phyloP scores from a whole-genome alignment of 768 basidiomycete species.

The Ephemerocybe angulata region DNA sequence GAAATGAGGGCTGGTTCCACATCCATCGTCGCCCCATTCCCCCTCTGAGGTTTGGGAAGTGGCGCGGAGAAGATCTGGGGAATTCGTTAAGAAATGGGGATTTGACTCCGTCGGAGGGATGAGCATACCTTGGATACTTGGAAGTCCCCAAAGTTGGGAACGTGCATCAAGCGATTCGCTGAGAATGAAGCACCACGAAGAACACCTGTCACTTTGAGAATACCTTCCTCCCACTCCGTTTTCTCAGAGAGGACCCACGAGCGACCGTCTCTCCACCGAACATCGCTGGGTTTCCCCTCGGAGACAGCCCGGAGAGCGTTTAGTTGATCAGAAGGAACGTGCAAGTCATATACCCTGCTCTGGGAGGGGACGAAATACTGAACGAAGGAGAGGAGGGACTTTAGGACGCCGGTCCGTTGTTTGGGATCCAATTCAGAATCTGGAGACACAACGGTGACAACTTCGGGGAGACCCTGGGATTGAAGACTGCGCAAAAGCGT shows the following conservation, averaged over 20 bases:
- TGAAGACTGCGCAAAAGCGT: conserved; percentile 83
- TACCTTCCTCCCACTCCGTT: conserved; percentile 58
- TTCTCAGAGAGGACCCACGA: conserved; percentile 69
- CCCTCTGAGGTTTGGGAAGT: conserved; percentile 34
- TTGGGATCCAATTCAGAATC: conserved; percentile 54
- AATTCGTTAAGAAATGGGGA: not conserved
- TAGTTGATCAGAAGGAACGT: conserved; percentile 57
- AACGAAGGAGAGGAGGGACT: conserved; percentile 90
- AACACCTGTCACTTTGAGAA: conserved; percentile 74
- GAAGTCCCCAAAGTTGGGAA: conserved; percentile 88
- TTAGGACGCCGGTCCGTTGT: conserved; percentile 63
- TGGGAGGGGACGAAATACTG: conserved; percentile 91
- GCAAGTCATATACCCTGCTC: conserved; percentile 70
- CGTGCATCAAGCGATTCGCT: conserved; percentile 80
- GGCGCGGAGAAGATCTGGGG: conserved; percentile 70
- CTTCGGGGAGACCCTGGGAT: conserved; percentile 84
- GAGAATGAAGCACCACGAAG: conserved; percentile 78
- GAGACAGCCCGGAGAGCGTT: conserved; percentile 75
- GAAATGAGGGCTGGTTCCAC: conserved; percentile 63
- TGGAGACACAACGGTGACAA: conserved; percentile 69
- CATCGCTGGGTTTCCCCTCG: conserved; percentile 77
- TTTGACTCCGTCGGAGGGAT: not conserved
- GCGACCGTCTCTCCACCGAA: conserved; percentile 81
- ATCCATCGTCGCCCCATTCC: conserved; percentile 52
- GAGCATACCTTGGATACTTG: conserved; percentile 68